Percentiles rank a stretch among this genome's conserved stretches.
phyloP scores from a whole-genome alignment of 148 eudicot genomes.

The Limonium bicolor region DNA sequence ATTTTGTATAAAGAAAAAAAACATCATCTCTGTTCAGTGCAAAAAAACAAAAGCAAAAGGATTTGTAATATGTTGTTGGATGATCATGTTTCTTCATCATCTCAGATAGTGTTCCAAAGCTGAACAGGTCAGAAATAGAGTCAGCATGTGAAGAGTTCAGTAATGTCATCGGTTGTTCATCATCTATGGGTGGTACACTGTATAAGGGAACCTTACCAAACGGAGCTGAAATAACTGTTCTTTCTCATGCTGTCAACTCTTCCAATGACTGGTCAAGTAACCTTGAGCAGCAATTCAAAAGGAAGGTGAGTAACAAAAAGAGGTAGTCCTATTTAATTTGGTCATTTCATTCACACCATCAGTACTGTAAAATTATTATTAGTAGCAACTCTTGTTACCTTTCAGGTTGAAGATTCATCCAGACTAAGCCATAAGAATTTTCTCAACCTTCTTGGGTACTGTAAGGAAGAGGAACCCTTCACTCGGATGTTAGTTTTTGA shows the following conservation, averaged over 20 bases:
- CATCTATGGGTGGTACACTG: constrained; percentile 46
- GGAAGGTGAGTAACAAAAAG: constrained; percentile 46
- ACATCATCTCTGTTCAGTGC: too few species aligned
- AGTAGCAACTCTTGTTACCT: constrained; percentile 3
- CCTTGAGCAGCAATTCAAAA: constrained; percentile 49
- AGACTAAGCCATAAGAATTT: constrained; percentile 89
- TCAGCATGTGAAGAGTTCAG: constrained; percentile 95
- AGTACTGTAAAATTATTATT: too few species aligned
- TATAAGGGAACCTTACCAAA: constrained; percentile 78
- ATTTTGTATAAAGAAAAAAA: too few species aligned
- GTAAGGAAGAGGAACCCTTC: constrained; percentile 73
- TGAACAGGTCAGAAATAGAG: constrained; percentile 65
- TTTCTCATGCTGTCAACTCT: constrained; percentile 35
- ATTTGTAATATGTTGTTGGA: too few species aligned
- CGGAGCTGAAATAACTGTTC: constrained; percentile 78
- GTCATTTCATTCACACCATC: too few species aligned
- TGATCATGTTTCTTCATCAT: too few species aligned
- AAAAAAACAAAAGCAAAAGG: too few species aligned
- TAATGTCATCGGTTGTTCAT: constrained; percentile 58
- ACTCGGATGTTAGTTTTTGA: constrained; percentile 84
- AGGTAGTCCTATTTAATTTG: too few species aligned
- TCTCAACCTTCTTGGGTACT: constrained; percentile 66
- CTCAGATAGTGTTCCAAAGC: constrained; percentile 62
- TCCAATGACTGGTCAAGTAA: constrained; percentile 67
- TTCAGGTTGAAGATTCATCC: constrained; percentile 53